Evolutionary conservation across 176 grass and related monocot species (phyloP).

Genomic region (bread wheat (Triticum aestivum)): DNA sequence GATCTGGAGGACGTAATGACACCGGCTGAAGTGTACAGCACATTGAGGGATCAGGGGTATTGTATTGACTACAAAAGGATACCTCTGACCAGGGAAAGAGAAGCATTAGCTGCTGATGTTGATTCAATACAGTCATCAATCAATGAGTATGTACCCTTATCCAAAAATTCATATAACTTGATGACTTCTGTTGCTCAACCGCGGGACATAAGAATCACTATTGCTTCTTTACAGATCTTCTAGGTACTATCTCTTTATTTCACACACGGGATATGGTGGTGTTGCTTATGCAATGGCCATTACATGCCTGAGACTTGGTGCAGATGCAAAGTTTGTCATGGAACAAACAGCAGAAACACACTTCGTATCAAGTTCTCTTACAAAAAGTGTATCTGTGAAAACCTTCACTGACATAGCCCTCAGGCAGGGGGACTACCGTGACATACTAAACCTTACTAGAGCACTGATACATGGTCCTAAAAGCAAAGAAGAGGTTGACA

Average conservation of each 20-base stretch:
- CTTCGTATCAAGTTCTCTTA: constrained; percentile 76
- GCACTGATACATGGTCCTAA: constrained; percentile 87
- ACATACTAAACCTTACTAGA: constrained; percentile 97
- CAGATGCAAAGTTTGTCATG: constrained; percentile 76
- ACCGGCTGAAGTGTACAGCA: constrained; percentile 74
- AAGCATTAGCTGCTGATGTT: constrained; percentile 93
- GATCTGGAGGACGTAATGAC: constrained; percentile 69
- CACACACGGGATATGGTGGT: constrained; percentile 87
- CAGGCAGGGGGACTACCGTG: constrained; percentile 88
- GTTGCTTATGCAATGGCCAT: constrained; percentile 98
- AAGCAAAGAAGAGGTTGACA: constrained; percentile 94
- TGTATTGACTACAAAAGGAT: constrained; percentile 83
- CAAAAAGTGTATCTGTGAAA: constrained; percentile 45
- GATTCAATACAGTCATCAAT: constrained; percentile 88
- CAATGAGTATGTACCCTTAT: constrained; percentile 54
- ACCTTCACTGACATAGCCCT: constrained; percentile 52
- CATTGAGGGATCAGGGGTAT: constrained; percentile 67
- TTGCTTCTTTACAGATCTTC: constrained; percentile 65
- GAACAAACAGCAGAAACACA: constrained; percentile 88
- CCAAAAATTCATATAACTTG: constrained; percentile 21
- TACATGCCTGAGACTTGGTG: constrained; percentile 72
- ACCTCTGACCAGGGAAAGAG: constrained; percentile 92
- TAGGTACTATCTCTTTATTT: constrained; percentile 91
- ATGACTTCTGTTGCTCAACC: neutral
- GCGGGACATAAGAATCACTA: constrained; percentile 10